Conservation (phyloP, 331 rosid genomes). For the Erythrophleum ivorense region DNA sequence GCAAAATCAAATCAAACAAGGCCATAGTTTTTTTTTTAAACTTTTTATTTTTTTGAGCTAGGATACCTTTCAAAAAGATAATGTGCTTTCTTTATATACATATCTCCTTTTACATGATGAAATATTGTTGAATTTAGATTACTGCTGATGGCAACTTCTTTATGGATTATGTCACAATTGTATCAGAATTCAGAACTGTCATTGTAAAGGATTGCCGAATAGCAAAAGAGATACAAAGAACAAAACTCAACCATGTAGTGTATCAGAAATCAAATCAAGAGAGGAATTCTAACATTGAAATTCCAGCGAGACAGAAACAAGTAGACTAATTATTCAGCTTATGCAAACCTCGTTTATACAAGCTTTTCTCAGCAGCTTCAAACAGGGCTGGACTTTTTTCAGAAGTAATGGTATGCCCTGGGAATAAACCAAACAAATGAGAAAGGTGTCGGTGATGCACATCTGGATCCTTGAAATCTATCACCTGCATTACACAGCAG, state of each 20-base stretch:
- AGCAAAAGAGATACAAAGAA: neutral
- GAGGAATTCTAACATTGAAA: neutral
- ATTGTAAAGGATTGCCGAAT: neutral
- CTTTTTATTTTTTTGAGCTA: neutral
- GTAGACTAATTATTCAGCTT: neutral
- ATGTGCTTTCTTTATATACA: neutral
- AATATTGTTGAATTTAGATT: neutral
- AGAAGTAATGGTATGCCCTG: slow-evolving; percentile 69
- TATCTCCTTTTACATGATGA: neutral
- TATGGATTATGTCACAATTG: neutral
- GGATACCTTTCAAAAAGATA: neutral
- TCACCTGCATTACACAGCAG: slow-evolving; percentile 47
- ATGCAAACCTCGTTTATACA: slow-evolving; percentile 69
- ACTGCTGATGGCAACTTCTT: neutral
- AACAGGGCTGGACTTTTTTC: slow-evolving; percentile 58
- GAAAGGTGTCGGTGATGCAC: slow-evolving; percentile 80
- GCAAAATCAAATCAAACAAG: too few species aligned
- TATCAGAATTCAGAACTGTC: neutral
- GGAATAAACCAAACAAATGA: slow-evolving; percentile 74
- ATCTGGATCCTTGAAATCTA: slow-evolving; percentile 73
- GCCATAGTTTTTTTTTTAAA: too few species aligned
- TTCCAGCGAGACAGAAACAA: slow-evolving; percentile 5
- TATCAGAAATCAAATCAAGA: slow-evolving; percentile 6
- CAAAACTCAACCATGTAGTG: neutral
- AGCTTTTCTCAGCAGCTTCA: slow-evolving; percentile 66